A percentile compares a stretch with the other conserved stretches of the same genome.
These are phyloP conservation scores for Boeremia lycopersici DNA, from an alignment of 2,329 filamentous ascomycete genomes.

Conservation along the genomic window DNA sequence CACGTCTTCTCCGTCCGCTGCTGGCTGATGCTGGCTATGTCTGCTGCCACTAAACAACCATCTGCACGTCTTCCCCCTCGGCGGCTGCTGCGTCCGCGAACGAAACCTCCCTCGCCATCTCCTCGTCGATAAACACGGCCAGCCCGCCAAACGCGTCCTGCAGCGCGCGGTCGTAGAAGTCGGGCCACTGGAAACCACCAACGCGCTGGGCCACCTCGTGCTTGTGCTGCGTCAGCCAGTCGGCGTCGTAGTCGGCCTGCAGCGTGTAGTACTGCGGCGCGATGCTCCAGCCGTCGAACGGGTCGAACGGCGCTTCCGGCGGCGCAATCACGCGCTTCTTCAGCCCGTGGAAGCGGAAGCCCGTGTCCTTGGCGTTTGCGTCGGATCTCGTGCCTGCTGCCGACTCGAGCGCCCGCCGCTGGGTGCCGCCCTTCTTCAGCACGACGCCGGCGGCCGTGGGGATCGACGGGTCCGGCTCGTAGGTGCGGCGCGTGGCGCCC, in stretches of 20 bases:
- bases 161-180: constrained; percentile 81
- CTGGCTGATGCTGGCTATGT: constrained; percentile 41
- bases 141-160: constrained; percentile 90
- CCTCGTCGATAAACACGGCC: constrained; percentile 84
- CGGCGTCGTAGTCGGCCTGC: constrained; percentile 73
- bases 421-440: constrained; percentile 71
- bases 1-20: too few species aligned
- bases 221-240: constrained; percentile 71
- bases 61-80: constrained; percentile 62
- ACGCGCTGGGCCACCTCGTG: constrained; percentile 70
- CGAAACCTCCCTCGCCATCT: constrained; percentile 54
- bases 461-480: constrained; percentile 25
- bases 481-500: constrained; percentile 49
- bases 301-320: constrained; percentile 80
- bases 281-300: constrained; percentile 78
- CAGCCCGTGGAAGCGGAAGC: constrained; percentile 77
- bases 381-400: constrained; percentile 24
- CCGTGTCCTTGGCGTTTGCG: constrained; percentile 37
- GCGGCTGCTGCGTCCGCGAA: constrained; percentile 52
- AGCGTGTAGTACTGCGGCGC: constrained; percentile 70
- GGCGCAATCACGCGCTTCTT: constrained; percentile 67
- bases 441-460: constrained; percentile 27
- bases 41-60: constrained; percentile 50
- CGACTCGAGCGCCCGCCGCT: constrained; percentile 54
- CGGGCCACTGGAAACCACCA: constrained; percentile 81